These are phyloP conservation scores for Lentinula raphanica DNA, from an alignment of 768 basidiomycete species.

Conservation along the genomic window DNA sequence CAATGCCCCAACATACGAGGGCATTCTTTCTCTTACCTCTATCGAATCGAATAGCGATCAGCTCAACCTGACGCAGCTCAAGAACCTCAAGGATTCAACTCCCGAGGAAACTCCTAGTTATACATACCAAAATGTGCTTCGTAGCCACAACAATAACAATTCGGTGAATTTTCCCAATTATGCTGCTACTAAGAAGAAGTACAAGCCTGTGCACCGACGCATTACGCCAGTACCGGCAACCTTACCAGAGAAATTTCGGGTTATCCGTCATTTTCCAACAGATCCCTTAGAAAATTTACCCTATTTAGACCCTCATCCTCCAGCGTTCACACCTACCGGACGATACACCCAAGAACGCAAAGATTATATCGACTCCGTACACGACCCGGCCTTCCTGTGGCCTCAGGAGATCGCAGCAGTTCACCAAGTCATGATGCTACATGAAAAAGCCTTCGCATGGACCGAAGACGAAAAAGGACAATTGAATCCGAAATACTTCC, in stretches of 20 bases:
- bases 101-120: too few relatives aligned
- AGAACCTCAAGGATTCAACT: too few relatives aligned
- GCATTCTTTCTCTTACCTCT: background rate
- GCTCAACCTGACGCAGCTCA: too few relatives aligned
- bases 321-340: slow-evolving; percentile 1
- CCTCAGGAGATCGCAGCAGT: background rate
- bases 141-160: background rate
- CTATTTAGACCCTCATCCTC: background rate
- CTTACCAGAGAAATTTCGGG: slow-evolving; percentile 16
- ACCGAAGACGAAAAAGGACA: slow-evolving; percentile 18
- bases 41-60: background rate
- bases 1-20: background rate
- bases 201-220: slow-evolving; percentile 18
- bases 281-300: slow-evolving; percentile 11
- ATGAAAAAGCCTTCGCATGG: slow-evolving; percentile 20
- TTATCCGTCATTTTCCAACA: slow-evolving; percentile 10
- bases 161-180: background rate
- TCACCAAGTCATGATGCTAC: slow-evolving; percentile 3
- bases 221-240: slow-evolving; percentile 11
- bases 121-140: too few relatives aligned
- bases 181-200: slow-evolving; percentile 11
- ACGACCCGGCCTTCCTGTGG: background rate
- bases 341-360: background rate
- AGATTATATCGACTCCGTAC: background rate
- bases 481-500: slow-evolving; percentile 17